Evolutionary conservation across 2,329 filamentous ascomycete species (phyloP), one percentile per base, ranked within the genome.

Genomic region (Trichoderma harzianum): DNA sequence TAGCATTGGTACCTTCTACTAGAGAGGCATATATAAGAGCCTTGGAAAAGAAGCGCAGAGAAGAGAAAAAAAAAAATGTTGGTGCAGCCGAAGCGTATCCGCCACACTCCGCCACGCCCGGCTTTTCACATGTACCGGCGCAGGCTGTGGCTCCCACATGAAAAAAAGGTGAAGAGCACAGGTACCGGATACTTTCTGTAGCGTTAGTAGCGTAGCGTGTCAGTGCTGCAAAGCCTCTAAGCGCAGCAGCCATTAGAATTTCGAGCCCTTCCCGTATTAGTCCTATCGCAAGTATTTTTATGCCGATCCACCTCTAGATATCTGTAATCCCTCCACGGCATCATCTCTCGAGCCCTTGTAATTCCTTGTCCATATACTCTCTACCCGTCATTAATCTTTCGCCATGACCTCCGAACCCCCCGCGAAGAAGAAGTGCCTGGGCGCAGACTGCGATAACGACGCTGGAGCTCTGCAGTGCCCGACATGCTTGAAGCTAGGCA

Each of bases 401-500:
- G 82, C 77, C 78, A 86, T 88, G 83, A 78, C 84, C 61, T 80
- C 83, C 64, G 86, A 88, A 80, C 81, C 85, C 14, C 82, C 85
- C 26, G 78, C 83, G 57, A 89, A 89, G 83, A 89, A 89, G 79
- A 92, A 91, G 82, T 99, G 96, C 80, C 86, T 91, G 69, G 93
- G 96, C 63, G 86, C 86, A 72, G 93, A 97, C 81, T 99, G 96
- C 86, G 86, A 88, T 53, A 97, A 98, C 74, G 91, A 95, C 74
- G 95, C 95, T 71, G 91, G 93, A 73, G 86, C 91, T 69, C 85
- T 99, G 61, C 95, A 98, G 82, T 99, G 96, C 82, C 96, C 96
- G 69, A 98, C 93, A 64, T 99, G 96, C 81, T 87, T 98, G 78
- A 98, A 97, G 84, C 85, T 95, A 58, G 93, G 92, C 69, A 91